These are phyloP conservation scores for Penicillium decumbens DNA, from an alignment of 2,329 filamentous ascomycete species.

Conservation along the genomic window DNA sequence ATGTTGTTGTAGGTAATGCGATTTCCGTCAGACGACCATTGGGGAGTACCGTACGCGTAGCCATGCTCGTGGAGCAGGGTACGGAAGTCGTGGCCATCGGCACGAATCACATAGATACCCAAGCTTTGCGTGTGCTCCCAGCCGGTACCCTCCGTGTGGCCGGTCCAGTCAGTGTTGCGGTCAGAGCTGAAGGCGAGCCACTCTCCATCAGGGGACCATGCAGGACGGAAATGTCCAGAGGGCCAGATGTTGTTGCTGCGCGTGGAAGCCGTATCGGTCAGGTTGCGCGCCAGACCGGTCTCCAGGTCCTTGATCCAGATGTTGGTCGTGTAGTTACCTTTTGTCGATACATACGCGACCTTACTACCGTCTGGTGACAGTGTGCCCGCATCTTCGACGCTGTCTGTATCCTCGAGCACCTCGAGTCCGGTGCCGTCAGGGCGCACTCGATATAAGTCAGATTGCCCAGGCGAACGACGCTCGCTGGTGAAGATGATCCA, in stretches of 20 bases:
- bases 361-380: slow-evolving; percentile 40
- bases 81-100: slow-evolving; percentile 12
- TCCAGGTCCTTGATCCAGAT: slow-evolving; percentile 41
- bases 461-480: slow-evolving; percentile 39
- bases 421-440: slow-evolving; percentile 37
- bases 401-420: slow-evolving; percentile 31
- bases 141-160: slow-evolving; percentile 34
- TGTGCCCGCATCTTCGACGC: slow-evolving; percentile 38
- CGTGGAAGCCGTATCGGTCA: slow-evolving; percentile 35
- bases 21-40: slow-evolving; percentile 38
- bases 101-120: slow-evolving; percentile 13
- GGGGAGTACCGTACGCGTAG: slow-evolving; percentile 12
- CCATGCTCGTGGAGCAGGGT: not conserved
- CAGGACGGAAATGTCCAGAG: slow-evolving; percentile 38
- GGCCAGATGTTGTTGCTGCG: slow-evolving; percentile 6
- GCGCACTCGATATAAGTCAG: slow-evolving; percentile 40
- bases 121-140: slow-evolving; percentile 19
- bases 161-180: slow-evolving; percentile 42
- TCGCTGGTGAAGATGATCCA: slow-evolving; percentile 44
- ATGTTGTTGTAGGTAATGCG: slow-evolving; percentile 42
- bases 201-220: slow-evolving; percentile 41
- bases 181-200: slow-evolving; percentile 44
- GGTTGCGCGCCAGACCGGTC: slow-evolving; percentile 31
- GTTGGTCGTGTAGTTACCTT: slow-evolving; percentile 37
- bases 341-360: slow-evolving; percentile 42